phyloP scores from a whole-genome alignment of 192 early-diverging fungal species.

The Backusella liffmaniae region DNA sequence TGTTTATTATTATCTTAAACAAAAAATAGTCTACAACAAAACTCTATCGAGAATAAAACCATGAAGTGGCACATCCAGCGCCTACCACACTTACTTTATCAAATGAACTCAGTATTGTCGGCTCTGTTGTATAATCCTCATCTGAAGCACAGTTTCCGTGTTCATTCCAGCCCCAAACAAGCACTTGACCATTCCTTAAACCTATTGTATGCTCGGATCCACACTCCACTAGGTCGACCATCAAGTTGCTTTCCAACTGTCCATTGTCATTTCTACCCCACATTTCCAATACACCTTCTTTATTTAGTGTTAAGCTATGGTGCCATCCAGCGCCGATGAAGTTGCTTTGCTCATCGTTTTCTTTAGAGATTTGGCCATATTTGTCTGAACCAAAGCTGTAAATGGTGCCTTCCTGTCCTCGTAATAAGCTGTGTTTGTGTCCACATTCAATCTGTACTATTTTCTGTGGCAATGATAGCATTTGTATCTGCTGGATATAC shows the following conservation, averaged over 20 bases:
- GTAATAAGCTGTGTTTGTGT: constrained; percentile 56
- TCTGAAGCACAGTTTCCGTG: constrained; percentile 84
- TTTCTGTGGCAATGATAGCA: background rate
- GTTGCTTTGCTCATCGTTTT: background rate
- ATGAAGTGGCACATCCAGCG: no score
- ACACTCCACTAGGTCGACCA: constrained; percentile 45
- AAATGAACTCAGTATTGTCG: background rate
- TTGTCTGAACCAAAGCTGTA: constrained; percentile 62
- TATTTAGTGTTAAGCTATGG: constrained; percentile 39
- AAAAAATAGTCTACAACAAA: no score
- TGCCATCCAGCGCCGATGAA: constrained; percentile 63
- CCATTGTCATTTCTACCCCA: constrained; percentile 82
- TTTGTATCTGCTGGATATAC: background rate
- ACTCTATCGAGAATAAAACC: no score
- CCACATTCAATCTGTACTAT: constrained; percentile 61
- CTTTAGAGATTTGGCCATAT: constrained; percentile 56
- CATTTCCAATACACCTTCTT: constrained; percentile 36
- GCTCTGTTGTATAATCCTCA: constrained; percentile 9
- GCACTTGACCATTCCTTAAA: constrained; percentile 31
- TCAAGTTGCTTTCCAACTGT: constrained; percentile 40
- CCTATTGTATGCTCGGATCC: constrained; percentile 79
- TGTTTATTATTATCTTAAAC: no score
- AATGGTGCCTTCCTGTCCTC: constrained; percentile 34
- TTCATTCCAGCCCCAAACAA: constrained; percentile 88
- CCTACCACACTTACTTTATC: no score